Evolutionary conservation across 164 flowering plant species (phyloP).

Genomic region (Kalanchoe fedtschenkoi): DNA sequence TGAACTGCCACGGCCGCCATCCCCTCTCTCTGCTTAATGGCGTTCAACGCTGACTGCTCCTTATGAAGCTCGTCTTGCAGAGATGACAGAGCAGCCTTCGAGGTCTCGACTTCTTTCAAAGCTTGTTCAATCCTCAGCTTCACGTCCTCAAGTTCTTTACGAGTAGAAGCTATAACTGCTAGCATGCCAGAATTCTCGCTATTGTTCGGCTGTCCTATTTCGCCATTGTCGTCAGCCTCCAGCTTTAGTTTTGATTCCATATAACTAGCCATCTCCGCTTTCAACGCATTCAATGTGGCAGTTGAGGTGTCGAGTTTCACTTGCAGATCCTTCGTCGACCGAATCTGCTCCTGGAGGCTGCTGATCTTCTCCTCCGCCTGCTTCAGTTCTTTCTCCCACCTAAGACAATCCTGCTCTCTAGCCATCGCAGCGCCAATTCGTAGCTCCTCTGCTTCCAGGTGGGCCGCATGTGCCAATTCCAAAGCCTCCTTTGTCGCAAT

Average conservation of each 20-base stretch:
- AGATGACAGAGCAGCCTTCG: constrained; percentile 64
- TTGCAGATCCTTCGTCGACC: constrained; percentile 48
- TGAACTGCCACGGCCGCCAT: constrained; percentile 73
- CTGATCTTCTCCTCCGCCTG: constrained; percentile 73
- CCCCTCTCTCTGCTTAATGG: constrained; percentile 74
- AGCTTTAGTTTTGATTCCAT: constrained; percentile 53
- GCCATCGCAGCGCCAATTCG: constrained; percentile 75
- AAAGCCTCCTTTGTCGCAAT: constrained; percentile 65
- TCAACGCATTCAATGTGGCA: constrained; percentile 47
- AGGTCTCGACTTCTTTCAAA: constrained; percentile 43
- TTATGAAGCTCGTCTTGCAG: constrained; percentile 56
- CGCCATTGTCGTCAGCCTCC: constrained; percentile 19
- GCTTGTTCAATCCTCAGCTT: constrained; percentile 65
- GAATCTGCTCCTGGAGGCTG: constrained; percentile 40
- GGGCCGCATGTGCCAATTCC: constrained; percentile 76
- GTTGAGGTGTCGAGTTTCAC: constrained; percentile 52
- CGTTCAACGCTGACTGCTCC: constrained; percentile 52
- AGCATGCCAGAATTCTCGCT: constrained; percentile 38
- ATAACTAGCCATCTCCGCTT: constrained; percentile 69
- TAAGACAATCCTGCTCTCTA: constrained; percentile 53
- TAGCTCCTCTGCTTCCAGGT: constrained; percentile 83
- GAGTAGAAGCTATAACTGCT: constrained; percentile 45
- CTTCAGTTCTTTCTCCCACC: constrained; percentile 73
- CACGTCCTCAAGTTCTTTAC: constrained; percentile 76
- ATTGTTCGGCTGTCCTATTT: neutral